Conservation (phyloP, 495 filamentous ascomycete species). For the Zalerion maritima region DNA sequence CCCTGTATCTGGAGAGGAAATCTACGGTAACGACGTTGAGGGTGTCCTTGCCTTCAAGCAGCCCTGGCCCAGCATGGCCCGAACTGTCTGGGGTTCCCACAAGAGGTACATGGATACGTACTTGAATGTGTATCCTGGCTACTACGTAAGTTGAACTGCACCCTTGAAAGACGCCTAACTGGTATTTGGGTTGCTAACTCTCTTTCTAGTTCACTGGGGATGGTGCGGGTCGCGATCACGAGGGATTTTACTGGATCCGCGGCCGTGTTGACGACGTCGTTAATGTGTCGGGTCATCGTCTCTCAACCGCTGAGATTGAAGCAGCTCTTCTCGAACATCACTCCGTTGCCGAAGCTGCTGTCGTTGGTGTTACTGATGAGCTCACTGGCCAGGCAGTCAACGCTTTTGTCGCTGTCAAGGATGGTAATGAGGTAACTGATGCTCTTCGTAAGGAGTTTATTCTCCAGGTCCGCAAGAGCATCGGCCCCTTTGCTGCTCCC, state of each 20-base stretch:
- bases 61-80: constrained; percentile 96
- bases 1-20: constrained; percentile 85
- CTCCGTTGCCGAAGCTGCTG: constrained; percentile 83
- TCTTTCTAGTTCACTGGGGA: constrained; percentile 79
- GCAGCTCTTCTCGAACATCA: constrained; percentile 87
- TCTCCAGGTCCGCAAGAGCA: constrained; percentile 88
- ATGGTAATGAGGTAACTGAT: constrained; percentile 61
- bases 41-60: constrained; percentile 97
- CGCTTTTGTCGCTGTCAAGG: constrained; percentile 89
- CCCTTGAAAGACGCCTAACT: background rate
- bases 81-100: constrained; percentile 96
- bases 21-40: constrained; percentile 93
- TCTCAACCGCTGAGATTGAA: constrained; percentile 97
- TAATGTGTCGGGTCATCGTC: constrained; percentile 89
- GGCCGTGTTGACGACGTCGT: constrained; percentile 97
- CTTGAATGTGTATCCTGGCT: constrained; percentile 93
- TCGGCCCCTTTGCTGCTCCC: constrained; percentile 92
- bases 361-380: constrained; percentile 87
- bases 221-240: constrained; percentile 91
- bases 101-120: constrained; percentile 99
- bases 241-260: constrained; percentile 99
- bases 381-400: constrained; percentile 94
- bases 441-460: constrained; percentile 85
- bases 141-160: constrained; percentile 56
- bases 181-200: constrained; percentile 18